Conservation (phyloP, 2,329 filamentous ascomycete species). For the Cadophora luteo-olivacea region DNA sequence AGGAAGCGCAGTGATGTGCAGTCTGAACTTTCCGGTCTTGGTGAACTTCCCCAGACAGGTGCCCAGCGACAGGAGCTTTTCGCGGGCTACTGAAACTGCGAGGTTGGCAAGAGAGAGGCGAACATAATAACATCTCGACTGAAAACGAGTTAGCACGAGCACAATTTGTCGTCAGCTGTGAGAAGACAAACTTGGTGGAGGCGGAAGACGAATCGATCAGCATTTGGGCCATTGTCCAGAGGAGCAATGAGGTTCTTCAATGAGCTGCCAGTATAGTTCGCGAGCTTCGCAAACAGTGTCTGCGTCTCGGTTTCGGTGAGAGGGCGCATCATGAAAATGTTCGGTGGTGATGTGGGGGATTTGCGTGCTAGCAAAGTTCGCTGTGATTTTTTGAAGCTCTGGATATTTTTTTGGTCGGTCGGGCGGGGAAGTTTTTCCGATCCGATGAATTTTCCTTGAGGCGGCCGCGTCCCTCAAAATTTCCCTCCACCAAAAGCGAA, state of each 20-base stretch:
- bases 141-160: not conserved
- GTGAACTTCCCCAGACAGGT: slow-evolving; percentile 94
- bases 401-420: slow-evolving; percentile 27
- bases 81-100: slow-evolving; percentile 82
- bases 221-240: slow-evolving; percentile 68
- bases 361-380: not conserved
- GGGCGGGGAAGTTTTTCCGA: slow-evolving; percentile 37
- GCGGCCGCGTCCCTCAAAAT: slow-evolving; percentile 35
- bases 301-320: slow-evolving; percentile 82
- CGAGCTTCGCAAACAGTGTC: slow-evolving; percentile 89
- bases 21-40: slow-evolving; percentile 92
- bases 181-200: slow-evolving; percentile 66
- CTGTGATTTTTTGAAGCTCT: slow-evolving; percentile 15
- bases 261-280: slow-evolving; percentile 88
- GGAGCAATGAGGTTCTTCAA: slow-evolving; percentile 85
- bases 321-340: slow-evolving; percentile 66
- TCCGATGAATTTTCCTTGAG: slow-evolving; percentile 36
- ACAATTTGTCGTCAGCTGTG: slow-evolving; percentile 37
- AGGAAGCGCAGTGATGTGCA: slow-evolving; percentile 88
- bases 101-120: slow-evolving; percentile 89
- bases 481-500: slow-evolving; percentile 11
- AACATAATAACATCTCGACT: slow-evolving; percentile 81
- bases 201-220: slow-evolving; percentile 85
- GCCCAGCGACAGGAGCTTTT: slow-evolving; percentile 84
- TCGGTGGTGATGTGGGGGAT: slow-evolving; percentile 14